A percentile compares a stretch with the other conserved stretches of the same genome.
These are phyloP conservation scores for Arabidopsis thaliana DNA, from an alignment of 345 rosid genomes.

Conservation along the genomic window TAIR10.1 NC_003071.7:5214501-5215000, in stretches of 20 bases:
- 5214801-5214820: conserved; percentile 38
- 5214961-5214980: conserved; percentile 74
- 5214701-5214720: conserved; percentile 61
- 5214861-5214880: conserved; percentile 43
- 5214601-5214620: conserved; percentile 19
- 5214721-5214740: conserved; percentile 65
- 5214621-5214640: too few relatives aligned
- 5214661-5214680: conserved; percentile 44
- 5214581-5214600: not conserved
- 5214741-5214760: conserved; percentile 65
- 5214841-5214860: conserved; percentile 42
- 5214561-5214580: not conserved
- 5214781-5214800: conserved; percentile 43
- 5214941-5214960: conserved; percentile 74
- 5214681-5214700: conserved; percentile 30
- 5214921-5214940: conserved; percentile 69
- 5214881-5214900: conserved; percentile 22
- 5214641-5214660: conserved; percentile 28
- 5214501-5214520: too few relatives aligned
- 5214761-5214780: conserved; percentile 57
- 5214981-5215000: conserved; percentile 75
- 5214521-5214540: not conserved
- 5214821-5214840: conserved; percentile 41
- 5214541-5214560: not conserved
- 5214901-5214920: conserved; percentile 63